Conservation (phyloP, 345 rosid species). For the Acer saccharum region DNA sequence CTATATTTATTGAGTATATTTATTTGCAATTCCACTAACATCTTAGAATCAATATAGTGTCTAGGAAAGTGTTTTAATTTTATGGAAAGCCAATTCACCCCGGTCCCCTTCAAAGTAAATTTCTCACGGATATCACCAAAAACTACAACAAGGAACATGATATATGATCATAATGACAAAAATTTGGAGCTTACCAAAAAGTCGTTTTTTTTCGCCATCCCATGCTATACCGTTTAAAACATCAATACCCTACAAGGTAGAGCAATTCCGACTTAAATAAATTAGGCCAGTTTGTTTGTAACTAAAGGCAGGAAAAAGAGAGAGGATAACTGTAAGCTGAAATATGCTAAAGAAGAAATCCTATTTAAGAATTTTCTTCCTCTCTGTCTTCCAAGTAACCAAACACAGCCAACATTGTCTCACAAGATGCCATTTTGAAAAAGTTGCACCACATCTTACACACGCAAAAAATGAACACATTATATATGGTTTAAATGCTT, state of each 20-base stretch:
- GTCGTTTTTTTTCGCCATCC: constrained; percentile 65
- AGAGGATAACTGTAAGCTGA: neutral
- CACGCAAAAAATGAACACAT: constrained; percentile 1
- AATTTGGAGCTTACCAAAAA: constrained; percentile 54
- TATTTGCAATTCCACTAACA: too few species aligned
- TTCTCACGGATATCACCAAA: neutral
- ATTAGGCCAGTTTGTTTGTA: neutral
- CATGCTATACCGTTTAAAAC: constrained; percentile 97
- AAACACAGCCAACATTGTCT: neutral
- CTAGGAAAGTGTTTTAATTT: too few species aligned
- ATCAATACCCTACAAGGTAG: constrained; percentile 59
- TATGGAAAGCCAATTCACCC: too few species aligned
- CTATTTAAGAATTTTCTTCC: neutral
- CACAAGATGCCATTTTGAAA: neutral
- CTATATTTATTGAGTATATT: too few species aligned
- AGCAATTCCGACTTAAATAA: constrained; percentile 11
- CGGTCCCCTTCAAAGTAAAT: neutral
- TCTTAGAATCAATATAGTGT: too few species aligned
- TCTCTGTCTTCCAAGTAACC: neutral
- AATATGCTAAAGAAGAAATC: neutral
- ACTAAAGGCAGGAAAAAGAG: neutral
- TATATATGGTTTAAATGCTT: constrained; percentile 30
- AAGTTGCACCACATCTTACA: neutral
- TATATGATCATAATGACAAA: neutral
- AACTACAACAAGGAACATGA: neutral